Percentiles rank a stretch among this genome's conserved stretches.
phyloP scores from a whole-genome alignment of 768 basidiomycete species.

The Paxillus rubicundulus region DNA sequence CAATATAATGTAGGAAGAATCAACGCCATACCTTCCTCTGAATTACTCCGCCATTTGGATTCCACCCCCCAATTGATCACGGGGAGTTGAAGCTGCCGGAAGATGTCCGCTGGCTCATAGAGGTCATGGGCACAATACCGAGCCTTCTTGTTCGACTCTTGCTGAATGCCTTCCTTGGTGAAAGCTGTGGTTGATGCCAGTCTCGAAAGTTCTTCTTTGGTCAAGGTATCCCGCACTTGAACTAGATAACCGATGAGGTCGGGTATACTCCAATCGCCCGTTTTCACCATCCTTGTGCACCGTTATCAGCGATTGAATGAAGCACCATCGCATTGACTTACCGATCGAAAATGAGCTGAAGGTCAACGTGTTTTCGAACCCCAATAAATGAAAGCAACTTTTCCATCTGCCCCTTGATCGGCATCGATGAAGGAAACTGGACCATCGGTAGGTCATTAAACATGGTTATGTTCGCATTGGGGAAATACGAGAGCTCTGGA shows the following conservation, averaged over 20 bases:
- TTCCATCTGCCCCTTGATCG: constrained; percentile 70
- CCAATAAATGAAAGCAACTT: constrained; percentile 70
- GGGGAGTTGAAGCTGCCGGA: constrained; percentile 73
- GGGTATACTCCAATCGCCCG: constrained; percentile 84
- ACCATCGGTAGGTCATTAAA: constrained; percentile 90
- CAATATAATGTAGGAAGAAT: neutral
- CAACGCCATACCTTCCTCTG: constrained; percentile 73
- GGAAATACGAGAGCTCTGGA: constrained; percentile 78
- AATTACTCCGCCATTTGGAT: constrained; percentile 74
- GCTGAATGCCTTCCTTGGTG: constrained; percentile 46
- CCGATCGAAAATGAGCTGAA: constrained; percentile 92
- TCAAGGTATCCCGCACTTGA: constrained; percentile 65
- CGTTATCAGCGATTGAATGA: neutral
- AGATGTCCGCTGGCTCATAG: constrained; percentile 78
- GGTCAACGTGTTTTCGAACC: constrained; percentile 86
- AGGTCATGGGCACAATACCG: constrained; percentile 69
- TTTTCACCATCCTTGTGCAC: constrained; percentile 71
- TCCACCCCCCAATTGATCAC: constrained; percentile 84
- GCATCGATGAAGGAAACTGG: constrained; percentile 58
- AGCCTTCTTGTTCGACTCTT: constrained; percentile 33
- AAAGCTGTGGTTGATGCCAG: constrained; percentile 73
- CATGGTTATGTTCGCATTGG: constrained; percentile 66
- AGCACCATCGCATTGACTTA: constrained; percentile 27
- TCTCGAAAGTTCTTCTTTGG: constrained; percentile 53
- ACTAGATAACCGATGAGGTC: constrained; percentile 88